Evolutionary conservation across 2,329 filamentous ascomycete species (phyloP).

Genomic region (Calonectria ilicicola): DNA sequence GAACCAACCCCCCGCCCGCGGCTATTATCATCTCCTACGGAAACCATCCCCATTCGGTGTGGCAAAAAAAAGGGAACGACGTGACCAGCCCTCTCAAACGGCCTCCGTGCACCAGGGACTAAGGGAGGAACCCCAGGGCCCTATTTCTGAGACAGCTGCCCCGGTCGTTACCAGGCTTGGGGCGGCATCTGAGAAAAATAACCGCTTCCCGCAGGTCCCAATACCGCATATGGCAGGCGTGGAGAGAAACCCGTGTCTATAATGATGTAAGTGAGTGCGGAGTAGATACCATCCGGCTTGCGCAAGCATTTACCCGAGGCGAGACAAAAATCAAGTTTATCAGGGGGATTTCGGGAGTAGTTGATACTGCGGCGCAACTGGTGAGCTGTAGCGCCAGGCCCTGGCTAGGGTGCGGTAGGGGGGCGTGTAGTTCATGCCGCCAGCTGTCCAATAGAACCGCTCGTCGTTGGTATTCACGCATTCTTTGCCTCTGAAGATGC

Average conservation of each 20-base stretch:
- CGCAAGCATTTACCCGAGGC: conserved; percentile 14
- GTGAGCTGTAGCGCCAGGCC: conserved; percentile 23
- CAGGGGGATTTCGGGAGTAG: not conserved
- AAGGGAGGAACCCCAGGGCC: conserved; percentile 32
- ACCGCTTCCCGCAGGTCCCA: conserved; percentile 32
- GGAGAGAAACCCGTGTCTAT: conserved; percentile 28
- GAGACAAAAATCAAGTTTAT: conserved; percentile 21
- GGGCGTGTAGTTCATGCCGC: conserved; percentile 39
- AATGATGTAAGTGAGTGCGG: conserved; percentile 15
- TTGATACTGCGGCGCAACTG: conserved; percentile 22
- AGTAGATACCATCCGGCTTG: conserved; percentile 19
- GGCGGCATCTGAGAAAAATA: conserved; percentile 40
- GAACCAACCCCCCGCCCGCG: not conserved
- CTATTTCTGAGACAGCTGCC: conserved; percentile 40
- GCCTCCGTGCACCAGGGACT: conserved; percentile 23
- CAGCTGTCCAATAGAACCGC: conserved; percentile 19
- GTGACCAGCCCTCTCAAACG: conserved; percentile 25
- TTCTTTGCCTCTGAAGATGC: conserved; percentile 21
- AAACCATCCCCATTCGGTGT: conserved; percentile 28
- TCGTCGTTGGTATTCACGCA: conserved; percentile 20
- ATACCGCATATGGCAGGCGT: conserved; percentile 30
- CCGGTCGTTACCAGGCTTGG: conserved; percentile 28
- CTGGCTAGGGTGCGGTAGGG: conserved; percentile 22
- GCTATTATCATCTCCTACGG: conserved; percentile 5
- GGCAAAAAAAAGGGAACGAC: conserved; percentile 16